Evolutionary conservation across 1,284 basidiomycete genomes (phyloP), one percentile per base, ranked within the genome.

Genomic region (Ustilago tritici): DNA sequence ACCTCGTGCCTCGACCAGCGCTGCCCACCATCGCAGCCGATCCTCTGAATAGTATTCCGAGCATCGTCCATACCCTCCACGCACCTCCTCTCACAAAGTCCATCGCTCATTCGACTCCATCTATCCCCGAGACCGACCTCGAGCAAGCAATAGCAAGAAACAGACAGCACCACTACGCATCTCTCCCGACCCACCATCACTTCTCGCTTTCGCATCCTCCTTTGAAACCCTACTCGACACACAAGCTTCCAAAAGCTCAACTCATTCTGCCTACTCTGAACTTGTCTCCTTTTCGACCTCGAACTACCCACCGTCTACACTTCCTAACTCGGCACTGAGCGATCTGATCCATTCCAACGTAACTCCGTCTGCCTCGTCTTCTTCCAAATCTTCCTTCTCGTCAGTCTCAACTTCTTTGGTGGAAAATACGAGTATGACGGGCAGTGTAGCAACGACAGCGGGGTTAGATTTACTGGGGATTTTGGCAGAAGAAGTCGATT

Each of bases 211-310:
- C 28, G 74, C 69, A 10, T 76, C 74, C 2, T 68, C 74, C 38
- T 76, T 71, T 38, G 69, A 72, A 36, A 61, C 65, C 1, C 65
- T 76, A 1, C 55, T 76, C 58, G 64, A 76, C 60, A 65, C 74
- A 8, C 74, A 76, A 41, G 69, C 74, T n/a, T 62, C 59, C 49
- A 32, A 60, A 59, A 65, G 69, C 1, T 65, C 65, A 3, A 76
- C 69, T 10, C 74, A 76, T 41, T 76, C 74, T 1, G 74, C 65
- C 11, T 68, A 61, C 54, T 76, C 74, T 0, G 74, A 76, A 32
- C 69, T 72, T 4, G 65, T 76, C 56, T 76, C 74, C n/a, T 54
- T 72, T 40, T 65, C 74, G 10, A 15, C 56, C 6, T 71, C 65
- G 2, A 32, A 56, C 12, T 70, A 68, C 19, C 74, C 74, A 35